Evolutionary conservation across 73 alveolate genomes (phyloP).

Genomic region (Tetrahymena malaccensis): DNA sequence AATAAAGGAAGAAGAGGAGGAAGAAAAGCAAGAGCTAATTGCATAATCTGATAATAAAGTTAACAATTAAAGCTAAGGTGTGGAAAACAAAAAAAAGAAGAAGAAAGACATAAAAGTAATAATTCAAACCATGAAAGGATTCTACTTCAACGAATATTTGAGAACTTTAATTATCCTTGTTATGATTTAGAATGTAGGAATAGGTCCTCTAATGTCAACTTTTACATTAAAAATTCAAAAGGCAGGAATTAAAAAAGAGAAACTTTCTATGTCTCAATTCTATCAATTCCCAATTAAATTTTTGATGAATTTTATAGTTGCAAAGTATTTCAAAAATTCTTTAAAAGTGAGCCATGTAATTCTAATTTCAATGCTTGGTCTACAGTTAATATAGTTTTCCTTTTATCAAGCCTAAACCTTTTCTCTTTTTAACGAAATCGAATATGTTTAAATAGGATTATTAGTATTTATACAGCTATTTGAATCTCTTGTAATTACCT

Average conservation of each 20-base stretch:
- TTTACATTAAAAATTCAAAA: not conserved
- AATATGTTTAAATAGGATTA: not conserved
- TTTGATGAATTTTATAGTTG: not conserved
- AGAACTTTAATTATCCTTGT: not conserved
- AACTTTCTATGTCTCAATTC: not conserved
- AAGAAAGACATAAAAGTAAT: not conserved
- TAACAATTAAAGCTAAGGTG: not conserved
- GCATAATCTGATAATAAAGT: not conserved
- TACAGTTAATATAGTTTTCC: not conserved
- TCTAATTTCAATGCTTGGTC: not conserved
- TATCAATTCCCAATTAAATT: not conserved
- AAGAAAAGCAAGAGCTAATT: not conserved
- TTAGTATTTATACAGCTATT: not conserved
- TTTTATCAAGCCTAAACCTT: not conserved
- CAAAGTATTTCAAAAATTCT: not conserved
- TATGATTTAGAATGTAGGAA: not conserved
- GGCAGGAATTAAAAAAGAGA: not conserved
- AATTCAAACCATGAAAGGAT: not conserved
- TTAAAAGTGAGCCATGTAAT: not conserved
- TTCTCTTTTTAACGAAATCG: not conserved
- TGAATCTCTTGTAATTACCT: not conserved
- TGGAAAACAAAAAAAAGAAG: not conserved
- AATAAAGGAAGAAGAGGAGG: not conserved
- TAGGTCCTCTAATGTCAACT: not conserved
- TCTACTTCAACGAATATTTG: not conserved